Conservation (phyloP, 2,329 filamentous ascomycete genomes). For the Helminthosporium solani region DNA sequence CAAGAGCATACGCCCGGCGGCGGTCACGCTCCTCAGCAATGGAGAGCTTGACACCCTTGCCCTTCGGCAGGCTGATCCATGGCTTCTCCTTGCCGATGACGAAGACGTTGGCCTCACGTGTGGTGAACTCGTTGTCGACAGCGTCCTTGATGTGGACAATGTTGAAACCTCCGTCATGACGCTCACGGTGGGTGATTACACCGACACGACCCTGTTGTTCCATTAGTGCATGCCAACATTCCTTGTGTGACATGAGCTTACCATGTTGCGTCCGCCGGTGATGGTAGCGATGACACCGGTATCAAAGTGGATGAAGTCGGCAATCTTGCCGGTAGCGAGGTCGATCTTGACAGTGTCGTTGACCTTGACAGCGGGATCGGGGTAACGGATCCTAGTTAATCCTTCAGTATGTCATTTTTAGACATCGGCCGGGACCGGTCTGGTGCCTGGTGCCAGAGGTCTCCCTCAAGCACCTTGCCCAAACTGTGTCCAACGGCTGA, state of each 20-base stretch:
- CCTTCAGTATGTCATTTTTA: slow-evolving; percentile 43
- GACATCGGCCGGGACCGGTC: slow-evolving; percentile 87
- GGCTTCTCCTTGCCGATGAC: slow-evolving; percentile 98
- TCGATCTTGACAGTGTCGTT: slow-evolving; percentile 99
- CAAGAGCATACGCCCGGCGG: slow-evolving; percentile 70
- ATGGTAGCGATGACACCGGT: slow-evolving; percentile 97
- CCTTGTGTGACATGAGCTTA: neutral
- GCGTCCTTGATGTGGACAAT: slow-evolving; percentile 99
- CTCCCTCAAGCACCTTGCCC: slow-evolving; percentile 40
- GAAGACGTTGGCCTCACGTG: slow-evolving; percentile 99
- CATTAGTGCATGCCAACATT: neutral
- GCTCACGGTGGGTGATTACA: slow-evolving; percentile 99
- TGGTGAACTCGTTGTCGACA: slow-evolving; percentile 99
- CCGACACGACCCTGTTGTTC: slow-evolving; percentile 79
- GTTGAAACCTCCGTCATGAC: slow-evolving; percentile 99
- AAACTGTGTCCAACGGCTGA: slow-evolving; percentile 89
- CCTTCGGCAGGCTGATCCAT: slow-evolving; percentile 99
- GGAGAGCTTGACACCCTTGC: slow-evolving; percentile 97
- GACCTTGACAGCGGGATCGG: slow-evolving; percentile 97
- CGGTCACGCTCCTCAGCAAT: slow-evolving; percentile 99
- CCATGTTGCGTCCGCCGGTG: slow-evolving; percentile 99
- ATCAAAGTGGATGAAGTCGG: slow-evolving; percentile 98
- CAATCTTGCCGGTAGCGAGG: slow-evolving; percentile 93
- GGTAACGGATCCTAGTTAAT: slow-evolving; percentile 87
- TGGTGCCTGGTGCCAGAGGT: slow-evolving; percentile 85